Evolutionary conservation across 2,329 filamentous ascomycete genomes (phyloP).

Genomic region (Achaetomium macrosporum): DNA sequence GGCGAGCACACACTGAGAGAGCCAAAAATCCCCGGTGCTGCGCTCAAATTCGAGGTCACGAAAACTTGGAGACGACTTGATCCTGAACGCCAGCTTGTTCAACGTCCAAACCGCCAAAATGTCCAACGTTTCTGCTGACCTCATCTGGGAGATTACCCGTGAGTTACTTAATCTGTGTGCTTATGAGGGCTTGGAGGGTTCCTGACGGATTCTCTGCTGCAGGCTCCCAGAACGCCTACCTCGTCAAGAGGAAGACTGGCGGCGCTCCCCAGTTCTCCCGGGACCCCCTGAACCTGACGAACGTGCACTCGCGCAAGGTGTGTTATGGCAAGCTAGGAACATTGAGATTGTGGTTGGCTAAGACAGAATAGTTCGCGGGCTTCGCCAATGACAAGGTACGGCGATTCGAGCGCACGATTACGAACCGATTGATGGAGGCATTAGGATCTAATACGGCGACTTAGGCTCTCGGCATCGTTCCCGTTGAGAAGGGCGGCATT

Average conservation of each 20-base stretch:
- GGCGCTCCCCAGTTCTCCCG: conserved; percentile 85
- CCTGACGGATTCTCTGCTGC: conserved; percentile 24
- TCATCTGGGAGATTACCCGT: conserved; percentile 95
- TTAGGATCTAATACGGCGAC: conserved; percentile 26
- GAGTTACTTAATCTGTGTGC: conserved; percentile 42
- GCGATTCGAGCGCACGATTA: conserved; percentile 8
- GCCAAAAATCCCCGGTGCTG: conserved; percentile 24
- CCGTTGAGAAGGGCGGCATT: conserved; percentile 73
- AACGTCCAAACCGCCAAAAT: conserved; percentile 43
- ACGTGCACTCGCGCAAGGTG: conserved; percentile 90
- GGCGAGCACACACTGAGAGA: conserved; percentile 35
- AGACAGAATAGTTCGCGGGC: conserved; percentile 67
- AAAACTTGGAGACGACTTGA: conserved; percentile 21
- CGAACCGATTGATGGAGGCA: conserved; percentile 2
- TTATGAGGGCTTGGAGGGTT: background rate
- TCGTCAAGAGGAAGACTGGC: conserved; percentile 74
- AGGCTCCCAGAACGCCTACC: conserved; percentile 86
- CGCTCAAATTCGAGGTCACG: conserved; percentile 24
- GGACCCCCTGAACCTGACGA: conserved; percentile 88
- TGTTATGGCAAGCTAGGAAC: background rate
- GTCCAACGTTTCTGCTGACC: conserved; percentile 78
- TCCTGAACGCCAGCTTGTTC: conserved; percentile 19
- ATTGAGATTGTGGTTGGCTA: conserved; percentile 27
- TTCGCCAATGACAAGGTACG: conserved; percentile 89
- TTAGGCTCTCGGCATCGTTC: conserved; percentile 75